Evolutionary conservation across 2,329 filamentous ascomycete species (phyloP), one percentile per base, ranked within the genome.

Genomic region (Colletotrichum incanum): DNA sequence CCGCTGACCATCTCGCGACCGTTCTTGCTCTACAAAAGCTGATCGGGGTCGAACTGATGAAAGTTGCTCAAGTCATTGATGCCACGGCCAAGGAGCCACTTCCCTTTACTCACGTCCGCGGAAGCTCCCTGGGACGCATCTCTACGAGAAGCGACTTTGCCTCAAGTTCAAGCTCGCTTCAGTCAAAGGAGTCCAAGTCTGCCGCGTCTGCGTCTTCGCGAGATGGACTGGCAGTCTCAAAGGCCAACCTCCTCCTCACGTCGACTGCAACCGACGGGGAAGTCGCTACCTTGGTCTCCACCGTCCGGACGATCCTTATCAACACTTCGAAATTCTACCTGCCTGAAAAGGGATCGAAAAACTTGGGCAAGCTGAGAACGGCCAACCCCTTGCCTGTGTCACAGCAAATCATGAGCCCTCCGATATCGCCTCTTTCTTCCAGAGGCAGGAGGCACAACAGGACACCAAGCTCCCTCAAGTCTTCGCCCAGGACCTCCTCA

Each of bases 11-110:
- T 73, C 82, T 92, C 2, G 76, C 86, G 2, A 90, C 89, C 3
- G 82, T 91, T 2, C 77, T 91, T 5, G 88, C 89, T 0, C 79
- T 92, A 6, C 90, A 90, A 73, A 85, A 84, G 63, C 82, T 92
- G 6, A 82, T 91, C 6, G 90, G 90, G 2, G 81, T 83, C 1
- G 85, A 89, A 43, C 76, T 89, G 28, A 83, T 92, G 79, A 91
- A 89, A 77, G 84, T 92, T 7, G 89, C 88, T 3, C 88, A 89
- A 14, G 86, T 92, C 45, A 78, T 91, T 12, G 82, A 87, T 71
- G 78, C 85, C 12, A 81, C 82, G 20, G 81, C 80, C 72, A 79
- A 79, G 31, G 81, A 83, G 9, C 75, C 78, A 6, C 75, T 79
- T 1, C 81, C 82, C 0, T 84, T 85, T 68, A 84, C 78, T 2